Percentiles rank a stretch among this genome's conserved stretches.
These are phyloP conservation scores for Backusella australiensis DNA, from an alignment of 192 early-diverging fungal species.

Conservation along the genomic window DNA sequence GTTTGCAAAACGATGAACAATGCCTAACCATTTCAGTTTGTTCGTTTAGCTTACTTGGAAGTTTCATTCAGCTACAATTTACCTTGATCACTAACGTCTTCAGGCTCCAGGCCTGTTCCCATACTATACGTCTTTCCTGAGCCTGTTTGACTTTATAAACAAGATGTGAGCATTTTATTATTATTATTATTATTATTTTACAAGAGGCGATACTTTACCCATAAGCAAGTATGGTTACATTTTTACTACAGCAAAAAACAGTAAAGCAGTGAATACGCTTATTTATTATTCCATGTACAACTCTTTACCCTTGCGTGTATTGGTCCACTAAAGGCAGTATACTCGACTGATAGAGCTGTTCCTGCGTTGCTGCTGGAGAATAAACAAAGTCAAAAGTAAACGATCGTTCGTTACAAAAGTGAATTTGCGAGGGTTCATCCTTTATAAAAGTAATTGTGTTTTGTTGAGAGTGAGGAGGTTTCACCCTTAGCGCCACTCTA, in stretches of 20 bases:
- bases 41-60: background rate
- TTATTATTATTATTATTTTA: no score
- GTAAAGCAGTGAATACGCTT: background rate
- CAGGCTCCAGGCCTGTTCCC: slow-evolving; percentile 67
- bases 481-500: slow-evolving; percentile 2
- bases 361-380: slow-evolving; percentile 51
- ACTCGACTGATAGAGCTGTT: slow-evolving; percentile 55
- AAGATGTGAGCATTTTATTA: no score
- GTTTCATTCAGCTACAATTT: background rate
- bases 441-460: background rate
- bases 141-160: slow-evolving; percentile 64
- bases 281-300: background rate
- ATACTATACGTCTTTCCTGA: slow-evolving; percentile 95
- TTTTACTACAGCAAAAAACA: slow-evolving; percentile 50
- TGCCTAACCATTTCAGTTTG: slow-evolving; percentile 20
- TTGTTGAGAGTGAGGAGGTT: background rate
- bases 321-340: slow-evolving; percentile 58
- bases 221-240: slow-evolving; percentile 89
- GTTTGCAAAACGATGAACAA: slow-evolving; percentile 68
- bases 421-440: background rate
- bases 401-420: slow-evolving; percentile 49
- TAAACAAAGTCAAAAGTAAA: slow-evolving; percentile 76
- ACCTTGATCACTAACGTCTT: slow-evolving; percentile 5
- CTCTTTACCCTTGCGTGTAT: slow-evolving; percentile 68
- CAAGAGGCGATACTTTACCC: slow-evolving; percentile 43